A percentile compares a stretch with the other conserved stretches of the same genome.
These are phyloP conservation scores for Amanita phalloides DNA, from an alignment of 768 basidiomycete genomes.

Conservation along the genomic window DNA sequence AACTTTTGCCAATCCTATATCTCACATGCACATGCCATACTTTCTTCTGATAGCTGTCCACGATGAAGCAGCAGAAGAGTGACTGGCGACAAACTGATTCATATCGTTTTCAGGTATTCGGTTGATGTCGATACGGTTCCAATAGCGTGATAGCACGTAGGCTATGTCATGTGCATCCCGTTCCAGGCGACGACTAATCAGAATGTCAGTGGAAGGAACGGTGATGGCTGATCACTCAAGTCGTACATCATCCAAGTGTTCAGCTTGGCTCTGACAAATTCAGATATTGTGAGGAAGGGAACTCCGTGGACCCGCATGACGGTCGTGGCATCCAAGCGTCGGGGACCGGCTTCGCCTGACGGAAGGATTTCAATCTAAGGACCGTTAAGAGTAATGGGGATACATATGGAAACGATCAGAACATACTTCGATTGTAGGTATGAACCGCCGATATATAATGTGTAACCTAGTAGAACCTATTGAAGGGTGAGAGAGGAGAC, in stretches of 20 bases:
- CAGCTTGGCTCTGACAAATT: slow-evolving; percentile 79
- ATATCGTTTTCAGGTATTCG: slow-evolving; percentile 82
- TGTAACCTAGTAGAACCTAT: slow-evolving; percentile 41
- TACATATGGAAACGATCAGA: slow-evolving; percentile 5
- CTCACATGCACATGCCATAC: slow-evolving; percentile 40
- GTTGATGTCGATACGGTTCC: slow-evolving; percentile 79
- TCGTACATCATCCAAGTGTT: slow-evolving; percentile 75
- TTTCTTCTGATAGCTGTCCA: slow-evolving; percentile 71
- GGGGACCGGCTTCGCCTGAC: slow-evolving; percentile 74
- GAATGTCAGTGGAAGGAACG: slow-evolving; percentile 9
- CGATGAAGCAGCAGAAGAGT: slow-evolving; percentile 52
- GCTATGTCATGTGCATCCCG: slow-evolving; percentile 71
- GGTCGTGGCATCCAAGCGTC: slow-evolving; percentile 56
- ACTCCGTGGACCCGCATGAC: slow-evolving; percentile 59
- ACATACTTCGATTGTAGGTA: slow-evolving; percentile 66
- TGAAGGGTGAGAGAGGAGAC: slow-evolving; percentile 3
- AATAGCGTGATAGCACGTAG: slow-evolving; percentile 61
- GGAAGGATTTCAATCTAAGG: slow-evolving; percentile 72
- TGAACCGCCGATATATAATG: slow-evolving; percentile 62
- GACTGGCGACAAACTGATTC: slow-evolving; percentile 57
- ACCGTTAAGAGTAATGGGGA: slow-evolving; percentile 3
- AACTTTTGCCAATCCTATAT: slow-evolving; percentile 7
- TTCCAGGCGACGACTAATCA: slow-evolving; percentile 51
- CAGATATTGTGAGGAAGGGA: slow-evolving; percentile 77
- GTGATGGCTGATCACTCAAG: slow-evolving; percentile 9